Base-by-base conservation (phyloP, 1,284 basidiomycete species). In the Apiotrichum porosum region DNA sequence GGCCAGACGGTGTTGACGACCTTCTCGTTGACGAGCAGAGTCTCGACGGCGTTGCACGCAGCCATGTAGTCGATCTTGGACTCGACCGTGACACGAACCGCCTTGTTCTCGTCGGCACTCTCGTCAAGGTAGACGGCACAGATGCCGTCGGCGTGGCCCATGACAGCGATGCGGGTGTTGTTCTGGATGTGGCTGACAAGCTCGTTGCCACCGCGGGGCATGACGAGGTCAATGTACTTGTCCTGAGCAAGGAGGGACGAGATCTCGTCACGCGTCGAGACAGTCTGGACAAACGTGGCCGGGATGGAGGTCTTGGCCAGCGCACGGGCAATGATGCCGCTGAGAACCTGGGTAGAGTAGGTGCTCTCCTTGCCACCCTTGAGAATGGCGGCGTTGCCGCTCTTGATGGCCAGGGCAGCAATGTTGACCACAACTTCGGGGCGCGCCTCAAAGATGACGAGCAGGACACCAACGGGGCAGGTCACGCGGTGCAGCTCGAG, bases 351-450 rank as follows among this genome's bases (percentile, higher is more conserved):
- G 2, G 88, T 81, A 0, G 92, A 94, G 52, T 83, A 76, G 37
- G 80, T 81, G 3, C 91, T 94, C 69, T 97, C 92, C 66, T 93
- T 94, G 4, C 92, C 92, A n/a, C 93, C 93, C 72, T 97, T 97
- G 33, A 97, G 75, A 53, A 97, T 97, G 4, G 91, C 92, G 28
- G 90, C 85, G 71, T 97, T 97, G 6, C 92, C 91, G 86, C 88
- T 93, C 74, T 97, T 98, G 73, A 99, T 90, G 2, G 95, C 94
- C 58, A 99, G 77, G 0, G 89, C 81, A 6, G 95, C 90, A 61
- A 99, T 97, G 70, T 98, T 98, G 36, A 98, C 87, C 24, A 98
- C 90, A 6, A 99, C 95, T 71, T 99, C 95, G 1, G 95, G 95
- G 30, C 95, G 80, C 3, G 94, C 89, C 74, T 99, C 95, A 60